Evolutionary conservation across 306 rosid species (phyloP).

Genomic region (Rosa multiflora): DNA sequence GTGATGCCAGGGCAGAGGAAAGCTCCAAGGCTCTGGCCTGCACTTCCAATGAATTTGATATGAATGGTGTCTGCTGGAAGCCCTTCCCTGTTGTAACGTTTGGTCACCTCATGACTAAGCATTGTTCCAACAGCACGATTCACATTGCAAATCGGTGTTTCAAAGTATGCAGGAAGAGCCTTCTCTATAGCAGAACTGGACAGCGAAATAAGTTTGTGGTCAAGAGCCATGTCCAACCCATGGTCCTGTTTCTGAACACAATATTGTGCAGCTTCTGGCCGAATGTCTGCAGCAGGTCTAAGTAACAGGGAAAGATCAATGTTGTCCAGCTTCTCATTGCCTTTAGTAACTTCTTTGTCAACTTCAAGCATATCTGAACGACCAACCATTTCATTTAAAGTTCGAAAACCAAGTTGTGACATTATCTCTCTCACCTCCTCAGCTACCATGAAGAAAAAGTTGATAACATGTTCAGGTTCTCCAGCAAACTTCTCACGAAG

Average conservation of each 20-base stretch:
- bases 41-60: conserved; percentile 80
- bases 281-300: conserved; percentile 91
- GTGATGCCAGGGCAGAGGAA: conserved; percentile 94
- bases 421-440: conserved; percentile 95
- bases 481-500: conserved; percentile 98
- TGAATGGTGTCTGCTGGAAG: conserved; percentile 94
- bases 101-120: conserved; percentile 99
- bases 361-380: conserved; percentile 95
- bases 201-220: conserved; percentile 66
- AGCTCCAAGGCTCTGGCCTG: conserved; percentile 99
- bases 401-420: conserved; percentile 82
- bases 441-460: conserved; percentile 95
- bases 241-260: conserved; percentile 97
- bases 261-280: conserved; percentile 92
- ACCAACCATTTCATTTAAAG: conserved; percentile 91
- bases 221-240: conserved; percentile 88
- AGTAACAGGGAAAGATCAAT: conserved; percentile 84
- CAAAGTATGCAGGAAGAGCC: conserved; percentile 89
- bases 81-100: conserved; percentile 71
- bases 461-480: conserved; percentile 97
- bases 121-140: conserved; percentile 99
- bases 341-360: conserved; percentile 74
- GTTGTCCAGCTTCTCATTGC: conserved; percentile 82
- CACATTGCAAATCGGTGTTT: conserved; percentile 60
- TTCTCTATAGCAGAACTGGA: conserved; percentile 81